Evolutionary conservation across 1,284 basidiomycete genomes (phyloP).

Genomic region (Puccinia triticina): DNA sequence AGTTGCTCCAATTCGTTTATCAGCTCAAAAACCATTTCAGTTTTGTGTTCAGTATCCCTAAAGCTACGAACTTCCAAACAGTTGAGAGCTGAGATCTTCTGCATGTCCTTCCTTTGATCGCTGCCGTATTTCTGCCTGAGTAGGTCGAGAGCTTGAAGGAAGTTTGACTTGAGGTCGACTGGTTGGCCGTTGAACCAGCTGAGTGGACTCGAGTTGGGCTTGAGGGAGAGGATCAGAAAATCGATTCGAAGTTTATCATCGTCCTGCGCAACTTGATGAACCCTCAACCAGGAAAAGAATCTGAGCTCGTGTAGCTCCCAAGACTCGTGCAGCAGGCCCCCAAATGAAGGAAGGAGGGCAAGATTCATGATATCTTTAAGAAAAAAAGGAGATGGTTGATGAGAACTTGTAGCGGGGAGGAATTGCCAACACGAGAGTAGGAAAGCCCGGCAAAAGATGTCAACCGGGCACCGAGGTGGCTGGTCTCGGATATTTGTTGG

Average conservation of each 20-base stretch:
- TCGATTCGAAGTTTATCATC: conserved; percentile 34
- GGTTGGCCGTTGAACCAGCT: conserved; percentile 41
- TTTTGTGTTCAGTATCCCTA: conserved; percentile 44
- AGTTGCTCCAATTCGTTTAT: conserved; percentile 41
- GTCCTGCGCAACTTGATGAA: conserved; percentile 25
- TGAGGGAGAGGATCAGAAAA: conserved; percentile 38
- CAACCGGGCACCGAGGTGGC: no score
- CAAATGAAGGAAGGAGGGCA: conserved; percentile 30
- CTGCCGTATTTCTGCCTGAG: conserved; percentile 39
- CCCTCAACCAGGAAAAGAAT: conserved; percentile 40
- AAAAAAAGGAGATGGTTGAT: not conserved
- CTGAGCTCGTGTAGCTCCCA: conserved; percentile 41
- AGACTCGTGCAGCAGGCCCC: conserved; percentile 27
- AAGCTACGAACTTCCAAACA: conserved; percentile 40
- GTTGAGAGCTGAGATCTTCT: conserved; percentile 38
- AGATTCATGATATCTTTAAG: conserved; percentile 14
- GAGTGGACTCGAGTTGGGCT: conserved; percentile 30
- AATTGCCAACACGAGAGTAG: no score
- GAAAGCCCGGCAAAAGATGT: no score
- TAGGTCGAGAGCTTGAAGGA: conserved; percentile 13
- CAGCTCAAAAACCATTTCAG: conserved; percentile 46
- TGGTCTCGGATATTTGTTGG: no score
- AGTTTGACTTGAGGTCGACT: conserved; percentile 20
- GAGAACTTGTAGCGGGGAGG: no score
- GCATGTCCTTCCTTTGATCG: conserved; percentile 43